Conservation (phyloP, 2,329 filamentous ascomycete genomes). For the Chrysoporthe austroafricana region DNA sequence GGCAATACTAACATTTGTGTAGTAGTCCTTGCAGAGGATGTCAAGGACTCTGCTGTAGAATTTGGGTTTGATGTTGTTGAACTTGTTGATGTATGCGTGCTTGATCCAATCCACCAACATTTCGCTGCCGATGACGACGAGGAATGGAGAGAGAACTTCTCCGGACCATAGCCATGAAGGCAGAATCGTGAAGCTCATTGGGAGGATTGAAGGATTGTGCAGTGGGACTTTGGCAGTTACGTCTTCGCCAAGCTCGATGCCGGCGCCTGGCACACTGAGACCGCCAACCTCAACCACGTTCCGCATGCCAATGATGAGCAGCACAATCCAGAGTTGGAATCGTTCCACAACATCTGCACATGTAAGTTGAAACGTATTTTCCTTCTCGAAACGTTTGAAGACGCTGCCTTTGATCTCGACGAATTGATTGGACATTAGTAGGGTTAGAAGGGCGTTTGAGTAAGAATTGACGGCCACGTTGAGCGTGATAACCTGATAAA, state of each 20-base stretch:
- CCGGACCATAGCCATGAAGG: conserved; percentile 78
- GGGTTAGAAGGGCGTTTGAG: conserved; percentile 89
- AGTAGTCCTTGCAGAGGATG: conserved; percentile 96
- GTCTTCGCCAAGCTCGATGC: conserved; percentile 49
- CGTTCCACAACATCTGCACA: conserved; percentile 96
- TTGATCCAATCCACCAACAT: conserved; percentile 98
- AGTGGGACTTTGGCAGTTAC: conserved; percentile 61
- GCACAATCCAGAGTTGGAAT: conserved; percentile 97
- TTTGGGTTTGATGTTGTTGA: conserved; percentile 92
- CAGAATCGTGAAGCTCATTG: conserved; percentile 87
- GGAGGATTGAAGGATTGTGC: conserved; percentile 75
- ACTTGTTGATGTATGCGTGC: conserved; percentile 97
- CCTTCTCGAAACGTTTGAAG: conserved; percentile 98
- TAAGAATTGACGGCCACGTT: conserved; percentile 99
- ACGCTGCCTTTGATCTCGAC: conserved; percentile 98
- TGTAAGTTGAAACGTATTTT: conserved; percentile 94
- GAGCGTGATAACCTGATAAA: conserved; percentile 96
- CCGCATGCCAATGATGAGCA: conserved; percentile 92
- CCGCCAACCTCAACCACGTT: conserved; percentile 96
- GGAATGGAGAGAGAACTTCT: conserved; percentile 88
- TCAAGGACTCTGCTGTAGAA: conserved; percentile 92
- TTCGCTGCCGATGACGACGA: conserved; percentile 93
- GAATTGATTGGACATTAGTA: conserved; percentile 96
- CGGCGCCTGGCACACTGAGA: conserved; percentile 65
- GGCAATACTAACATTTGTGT: conserved; percentile 72